A percentile compares a stretch with the other conserved stretches of the same genome.
Evolutionary conservation across 805 yeast species (phyloP).

Genomic region (Scheffersomyces amazonensis): DNA sequence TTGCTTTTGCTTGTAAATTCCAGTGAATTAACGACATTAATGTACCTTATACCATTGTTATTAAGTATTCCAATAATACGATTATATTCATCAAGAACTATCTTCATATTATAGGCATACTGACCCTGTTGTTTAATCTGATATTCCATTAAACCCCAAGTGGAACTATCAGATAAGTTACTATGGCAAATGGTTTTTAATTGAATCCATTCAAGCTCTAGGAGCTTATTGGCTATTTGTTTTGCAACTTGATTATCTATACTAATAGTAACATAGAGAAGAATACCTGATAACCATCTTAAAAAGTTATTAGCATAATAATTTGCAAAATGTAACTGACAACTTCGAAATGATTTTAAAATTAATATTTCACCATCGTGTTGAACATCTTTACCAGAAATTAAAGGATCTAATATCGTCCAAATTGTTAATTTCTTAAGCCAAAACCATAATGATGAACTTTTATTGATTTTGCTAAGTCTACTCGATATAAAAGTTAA

Average conservation of each 20-base stretch:
- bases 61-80: too few species aligned
- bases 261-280: neutral
- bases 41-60: too few species aligned
- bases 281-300: conserved; percentile 24
- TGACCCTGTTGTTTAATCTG: neutral
- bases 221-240: neutral
- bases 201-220: neutral
- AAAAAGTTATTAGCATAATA: conserved; percentile 34
- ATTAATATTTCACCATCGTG: neutral
- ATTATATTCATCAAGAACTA: neutral
- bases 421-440: conserved; percentile 22
- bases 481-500: conserved; percentile 27
- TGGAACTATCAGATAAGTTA: conserved; percentile 17
- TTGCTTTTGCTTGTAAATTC: too few species aligned
- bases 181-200: conserved; percentile 10
- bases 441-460: conserved; percentile 36
- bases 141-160: conserved; percentile 17
- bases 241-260: neutral
- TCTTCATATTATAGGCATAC: neutral
- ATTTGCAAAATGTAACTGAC: conserved; percentile 35
- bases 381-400: neutral
- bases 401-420: conserved; percentile 7
- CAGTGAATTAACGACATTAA: too few species aligned
- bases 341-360: conserved; percentile 21
- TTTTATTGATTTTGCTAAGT: conserved; percentile 34